These are phyloP conservation scores for Perkinsus marinus DNA, from an alignment of 169 alveolate genomes.

Conservation along the genomic window DNA sequence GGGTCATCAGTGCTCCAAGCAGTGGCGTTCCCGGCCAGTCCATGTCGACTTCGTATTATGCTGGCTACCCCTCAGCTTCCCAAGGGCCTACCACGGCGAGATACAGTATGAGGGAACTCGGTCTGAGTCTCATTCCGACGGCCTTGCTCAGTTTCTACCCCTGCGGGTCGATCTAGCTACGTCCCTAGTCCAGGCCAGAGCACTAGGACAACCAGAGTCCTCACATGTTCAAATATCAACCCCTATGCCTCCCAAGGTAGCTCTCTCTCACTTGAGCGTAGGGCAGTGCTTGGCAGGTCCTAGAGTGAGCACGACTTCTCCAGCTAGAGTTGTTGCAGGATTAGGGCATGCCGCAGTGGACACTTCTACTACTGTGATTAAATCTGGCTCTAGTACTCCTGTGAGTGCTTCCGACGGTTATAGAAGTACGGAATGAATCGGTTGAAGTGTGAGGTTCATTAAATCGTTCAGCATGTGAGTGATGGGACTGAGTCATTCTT, in stretches of 20 bases:
- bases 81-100: background rate
- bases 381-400: background rate
- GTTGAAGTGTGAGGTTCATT: too few relatives aligned
- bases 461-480: background rate
- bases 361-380: background rate
- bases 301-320: background rate
- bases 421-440: background rate
- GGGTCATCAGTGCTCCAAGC: background rate
- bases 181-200: background rate
- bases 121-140: background rate
- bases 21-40: background rate
- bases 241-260: background rate
- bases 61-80: background rate
- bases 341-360: background rate
- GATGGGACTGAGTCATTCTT: background rate
- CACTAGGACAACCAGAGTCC: background rate
- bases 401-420: background rate
- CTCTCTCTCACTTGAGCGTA: too few relatives aligned
- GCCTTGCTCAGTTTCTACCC: background rate
- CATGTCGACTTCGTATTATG: background rate
- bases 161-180: background rate
- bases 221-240: background rate
- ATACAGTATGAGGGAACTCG: background rate
- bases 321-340: background rate
- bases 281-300: background rate